Evolutionary conservation across 306 rosid genomes (phyloP).

Genomic region (Psophocarpus tetragonolobus): DNA sequence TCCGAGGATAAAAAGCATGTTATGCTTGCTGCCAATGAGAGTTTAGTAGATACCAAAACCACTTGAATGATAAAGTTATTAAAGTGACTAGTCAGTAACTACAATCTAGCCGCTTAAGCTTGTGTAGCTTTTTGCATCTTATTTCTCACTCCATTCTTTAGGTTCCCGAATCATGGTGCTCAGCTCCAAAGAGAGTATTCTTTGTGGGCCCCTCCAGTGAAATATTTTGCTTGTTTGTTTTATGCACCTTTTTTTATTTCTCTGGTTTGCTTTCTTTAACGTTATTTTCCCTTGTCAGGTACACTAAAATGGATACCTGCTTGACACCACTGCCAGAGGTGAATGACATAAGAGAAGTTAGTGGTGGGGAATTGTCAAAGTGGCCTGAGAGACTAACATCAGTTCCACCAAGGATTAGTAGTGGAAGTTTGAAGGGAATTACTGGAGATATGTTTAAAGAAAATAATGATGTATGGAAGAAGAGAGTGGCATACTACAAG

Average conservation of each 20-base stretch:
- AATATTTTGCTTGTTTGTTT: not conserved
- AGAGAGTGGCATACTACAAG: conserved; percentile 83
- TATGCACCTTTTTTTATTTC: not conserved
- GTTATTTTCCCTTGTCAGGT: conserved; percentile 46
- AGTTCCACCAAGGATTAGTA: conserved; percentile 82
- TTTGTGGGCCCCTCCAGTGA: conserved; percentile 1
- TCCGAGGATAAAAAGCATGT: conserved; percentile 13
- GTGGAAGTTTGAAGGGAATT: conserved; percentile 65
- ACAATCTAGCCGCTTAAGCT: conserved; percentile 10
- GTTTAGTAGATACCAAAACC: conserved; percentile 71
- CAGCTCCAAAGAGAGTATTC: conserved; percentile 29
- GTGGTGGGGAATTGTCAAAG: conserved; percentile 70
- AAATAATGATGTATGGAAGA: conserved; percentile 67
- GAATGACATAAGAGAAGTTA: conserved; percentile 47
- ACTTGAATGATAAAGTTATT: conserved; percentile 34
- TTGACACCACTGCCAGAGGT: conserved; percentile 85
- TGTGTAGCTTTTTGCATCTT: conserved; percentile 29
- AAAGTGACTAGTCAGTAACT: conserved; percentile 28
- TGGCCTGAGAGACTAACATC: conserved; percentile 84
- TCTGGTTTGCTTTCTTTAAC: not conserved
- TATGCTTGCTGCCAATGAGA: conserved; percentile 39
- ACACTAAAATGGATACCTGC: conserved; percentile 80
- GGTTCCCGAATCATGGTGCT: conserved; percentile 18
- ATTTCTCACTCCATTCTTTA: conserved; percentile 31
- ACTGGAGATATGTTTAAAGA: conserved; percentile 59